Conservation (phyloP, 148 eudicot species). For the Cornus controversa region DNA sequence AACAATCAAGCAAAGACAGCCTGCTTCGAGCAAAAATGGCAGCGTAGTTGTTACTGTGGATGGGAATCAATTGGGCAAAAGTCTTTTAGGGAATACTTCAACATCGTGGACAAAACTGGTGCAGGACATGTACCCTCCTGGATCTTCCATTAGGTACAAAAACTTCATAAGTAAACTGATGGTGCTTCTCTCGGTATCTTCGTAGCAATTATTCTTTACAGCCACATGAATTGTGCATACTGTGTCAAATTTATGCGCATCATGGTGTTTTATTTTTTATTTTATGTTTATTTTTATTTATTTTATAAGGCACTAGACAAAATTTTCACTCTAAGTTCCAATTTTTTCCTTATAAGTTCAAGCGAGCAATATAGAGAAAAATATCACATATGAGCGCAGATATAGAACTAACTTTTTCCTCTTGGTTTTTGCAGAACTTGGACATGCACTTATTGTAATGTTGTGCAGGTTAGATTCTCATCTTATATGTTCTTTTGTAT, state of each 20-base stretch:
- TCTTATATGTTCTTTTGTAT: slow-evolving; percentile 12
- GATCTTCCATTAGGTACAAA: slow-evolving; percentile 68
- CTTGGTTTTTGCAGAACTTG: slow-evolving; percentile 56
- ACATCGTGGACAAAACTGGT: slow-evolving; percentile 78
- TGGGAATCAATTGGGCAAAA: slow-evolving; percentile 44
- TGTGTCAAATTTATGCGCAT: neutral
- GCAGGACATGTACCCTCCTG: slow-evolving; percentile 76
- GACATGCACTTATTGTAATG: slow-evolving; percentile 75
- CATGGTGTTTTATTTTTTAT: neutral
- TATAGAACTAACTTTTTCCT: slow-evolving; percentile 16
- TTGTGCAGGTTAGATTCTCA: slow-evolving; percentile 64
- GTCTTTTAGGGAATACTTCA: slow-evolving; percentile 41
- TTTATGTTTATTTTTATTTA: no score
- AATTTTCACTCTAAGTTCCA: neutral
- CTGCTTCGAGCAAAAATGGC: slow-evolving; percentile 81
- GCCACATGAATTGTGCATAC: neutral
- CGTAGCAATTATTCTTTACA: neutral
- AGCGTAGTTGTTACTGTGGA: slow-evolving; percentile 47
- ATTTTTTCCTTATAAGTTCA: neutral
- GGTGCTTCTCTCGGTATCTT: neutral
- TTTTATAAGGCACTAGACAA: no score
- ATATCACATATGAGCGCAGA: neutral
- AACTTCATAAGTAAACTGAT: neutral
- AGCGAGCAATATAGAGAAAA: neutral
- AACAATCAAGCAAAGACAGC: slow-evolving; percentile 90